Base-by-base conservation (phyloP, 1,284 basidiomycete genomes). In the Boletus subluridellus region DNA sequence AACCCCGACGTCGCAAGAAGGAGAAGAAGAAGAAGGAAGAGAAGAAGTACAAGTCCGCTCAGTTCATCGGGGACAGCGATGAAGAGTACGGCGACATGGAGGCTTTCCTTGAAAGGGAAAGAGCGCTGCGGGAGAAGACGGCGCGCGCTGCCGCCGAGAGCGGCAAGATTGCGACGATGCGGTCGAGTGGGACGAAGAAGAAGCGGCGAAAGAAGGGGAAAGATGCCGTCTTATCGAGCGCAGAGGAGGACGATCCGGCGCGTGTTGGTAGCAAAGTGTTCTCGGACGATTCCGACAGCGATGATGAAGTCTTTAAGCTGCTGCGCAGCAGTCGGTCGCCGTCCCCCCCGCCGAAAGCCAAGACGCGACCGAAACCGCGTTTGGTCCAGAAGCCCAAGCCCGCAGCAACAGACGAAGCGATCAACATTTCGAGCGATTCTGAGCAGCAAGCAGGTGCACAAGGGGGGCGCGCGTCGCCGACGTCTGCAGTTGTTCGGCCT, bases 61-160 rank as follows among this genome's bases (percentile, higher is more conserved):
- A 93, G 70, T 93, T 95, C 70, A 94, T 95, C 69, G 84, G 89
- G 69, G 93, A 95, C 73, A 92, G 90, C 64, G 94, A 96, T 67
- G 90, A 80, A 61, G 91, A 92, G 71, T 82, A 83, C 60, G 89
- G 81, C 21, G 83, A 86, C 64, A 84, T 89, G 72, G 87, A 89
- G 49, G 81, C 77, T 6, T 96, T 96, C 80, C 85, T 94, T 62
- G 89, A 82, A 66, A 82, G 80, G 64, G 93, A 95, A 73, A 83
- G 80, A 62, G 77, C 68, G 58, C 69, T 84, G 49, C 74, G 85
- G 51, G 76, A 77, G 63, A 77, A 76, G 67, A 82, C 79, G 62
- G 77, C 78, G 46, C 69, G 69, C 52, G 78, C 80, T 49, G 82
- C 85, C 34, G 75, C 75, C 42, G 70, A 79, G 66, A 64, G 76